Evolutionary conservation across 352 stramenopile species (phyloP), one percentile per base, ranked within the genome.

Genomic region (Pseudoperonospora humuli): DNA sequence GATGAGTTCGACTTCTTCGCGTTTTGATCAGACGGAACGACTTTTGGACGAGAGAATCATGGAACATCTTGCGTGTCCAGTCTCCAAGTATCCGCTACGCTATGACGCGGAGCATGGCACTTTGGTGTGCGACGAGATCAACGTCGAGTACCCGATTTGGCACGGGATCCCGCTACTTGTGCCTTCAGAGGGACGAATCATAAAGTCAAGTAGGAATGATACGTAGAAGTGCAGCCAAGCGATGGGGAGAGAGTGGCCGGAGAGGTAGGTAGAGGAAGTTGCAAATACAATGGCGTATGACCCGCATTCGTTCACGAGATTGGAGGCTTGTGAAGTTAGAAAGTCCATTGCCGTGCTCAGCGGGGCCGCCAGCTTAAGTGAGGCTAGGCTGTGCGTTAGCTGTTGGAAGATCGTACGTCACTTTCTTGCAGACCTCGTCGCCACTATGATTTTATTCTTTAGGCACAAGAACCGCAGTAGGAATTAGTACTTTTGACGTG

Each of bases 141-240:
- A 69, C 50, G 78, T 93, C 26, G 68, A 79, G 61, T 93, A 93
- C 31, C 81, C 81, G n/a, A 88, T 93, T 45, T 77, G 67, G 38
- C 18, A 80, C 19, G 76, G 81, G 21, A 50, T 86, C 3, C 76
- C 81, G 1, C 54, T 86, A 54, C 67, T 93, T 21, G 67, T 93
- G 28, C 82, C 82, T 0, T 70, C 61, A 5, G 79, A 91, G 54
- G 81, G 75, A 26, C 74, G 76, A 20, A 55, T 93, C 17, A 50
- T 93, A n/a, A 57, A 64, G 19, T 63, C 71, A 39, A 67, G 64
- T 31, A 36, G 45, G 43, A 56, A 7, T 31, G 38, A 14, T 4
- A 11, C n/a, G n/a, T n/a, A n/a, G n/a, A n/a, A n/a, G n/a, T n/a
- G n/a, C n/a, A n/a, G n/a, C n/a, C n/a, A n/a, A n/a, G n/a, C n/a